These are phyloP conservation scores for Tylopilus sp. DNA, from an alignment of 1,284 basidiomycete genomes.

Conservation along the genomic window DNA sequence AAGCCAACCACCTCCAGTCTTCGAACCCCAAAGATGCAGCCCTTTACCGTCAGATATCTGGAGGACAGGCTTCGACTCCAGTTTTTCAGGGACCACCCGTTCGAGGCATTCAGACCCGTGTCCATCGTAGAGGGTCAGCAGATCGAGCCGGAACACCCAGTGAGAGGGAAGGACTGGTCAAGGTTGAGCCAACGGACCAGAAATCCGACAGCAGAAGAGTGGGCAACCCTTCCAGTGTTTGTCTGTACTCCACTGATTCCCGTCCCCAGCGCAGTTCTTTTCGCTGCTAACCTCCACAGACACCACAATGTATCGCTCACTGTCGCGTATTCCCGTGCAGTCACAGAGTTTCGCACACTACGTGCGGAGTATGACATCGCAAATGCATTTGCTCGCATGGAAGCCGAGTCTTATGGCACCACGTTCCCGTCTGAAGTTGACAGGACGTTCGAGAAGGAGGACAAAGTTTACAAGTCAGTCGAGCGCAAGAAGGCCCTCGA, in stretches of 20 bases:
- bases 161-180: constrained; percentile 67
- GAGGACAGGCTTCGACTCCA: constrained; percentile 86
- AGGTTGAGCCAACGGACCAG: constrained; percentile 74
- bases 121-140: constrained; percentile 71
- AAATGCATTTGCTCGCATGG: constrained; percentile 70
- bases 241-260: constrained; percentile 5
- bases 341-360: constrained; percentile 84
- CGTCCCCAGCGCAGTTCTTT: constrained; percentile 69
- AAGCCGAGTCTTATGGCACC: constrained; percentile 80
- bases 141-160: constrained; percentile 53
- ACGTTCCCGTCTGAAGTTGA: constrained; percentile 63
- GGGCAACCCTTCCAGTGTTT: constrained; percentile 34
- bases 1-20: constrained; percentile 30
- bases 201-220: constrained; percentile 92
- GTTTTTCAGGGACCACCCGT: constrained; percentile 96
- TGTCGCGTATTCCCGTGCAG: constrained; percentile 75
- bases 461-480: constrained; percentile 56
- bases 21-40: constrained; percentile 48
- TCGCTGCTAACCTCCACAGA: constrained; percentile 75
- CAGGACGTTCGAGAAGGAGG: constrained; percentile 59
- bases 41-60: constrained; percentile 70
- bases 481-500: constrained; percentile 53
- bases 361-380: constrained; percentile 83
- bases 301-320: constrained; percentile 65
- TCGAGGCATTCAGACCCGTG: constrained; percentile 85